A percentile compares a stretch with the other conserved stretches of the same genome.
These are phyloP conservation scores for Nepenthes mirabilis DNA, from an alignment of 148 eudicot species.

Conservation along the genomic window DNA sequence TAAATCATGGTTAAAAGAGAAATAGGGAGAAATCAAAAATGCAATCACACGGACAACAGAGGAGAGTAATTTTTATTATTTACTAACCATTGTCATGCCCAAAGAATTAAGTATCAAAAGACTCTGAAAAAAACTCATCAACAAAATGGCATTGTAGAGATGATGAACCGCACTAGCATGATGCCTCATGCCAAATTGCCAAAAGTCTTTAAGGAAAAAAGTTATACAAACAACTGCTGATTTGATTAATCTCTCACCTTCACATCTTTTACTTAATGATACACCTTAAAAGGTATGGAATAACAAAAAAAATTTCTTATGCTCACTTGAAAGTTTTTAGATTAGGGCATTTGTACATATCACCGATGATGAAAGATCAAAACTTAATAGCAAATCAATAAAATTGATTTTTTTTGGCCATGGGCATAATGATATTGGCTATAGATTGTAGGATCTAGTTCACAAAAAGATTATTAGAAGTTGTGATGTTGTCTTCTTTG, in stretches of 20 bases:
- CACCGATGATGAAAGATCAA: conserved; percentile 7
- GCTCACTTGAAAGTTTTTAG: conserved; percentile 4
- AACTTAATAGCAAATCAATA: neutral
- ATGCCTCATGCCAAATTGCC: neutral
- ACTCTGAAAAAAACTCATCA: neutral
- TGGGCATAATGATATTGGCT: conserved; percentile 3
- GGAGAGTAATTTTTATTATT: neutral
- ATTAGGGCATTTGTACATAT: conserved; percentile 8
- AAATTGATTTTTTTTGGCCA: neutral
- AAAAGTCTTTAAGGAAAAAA: neutral
- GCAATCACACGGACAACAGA: conserved; percentile 1
- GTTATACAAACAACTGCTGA: neutral
- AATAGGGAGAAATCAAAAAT: neutral
- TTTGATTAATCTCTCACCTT: too few relatives aligned
- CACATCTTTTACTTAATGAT: too few relatives aligned
- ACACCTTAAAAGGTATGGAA: neutral
- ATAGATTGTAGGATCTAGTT: conserved; percentile 7
- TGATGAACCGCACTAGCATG: conserved; percentile 3
- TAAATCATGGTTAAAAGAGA: conserved; percentile 3
- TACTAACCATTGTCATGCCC: neutral
- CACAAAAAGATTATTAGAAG: conserved; percentile 4
- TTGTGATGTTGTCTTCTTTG: conserved; percentile 10
- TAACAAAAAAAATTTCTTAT: neutral
- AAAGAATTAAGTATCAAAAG: neutral
- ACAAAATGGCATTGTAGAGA: neutral